These are phyloP conservation scores for Euryodendron excelsum DNA, from an alignment of 148 eudicot genomes.

Conservation along the genomic window DNA sequence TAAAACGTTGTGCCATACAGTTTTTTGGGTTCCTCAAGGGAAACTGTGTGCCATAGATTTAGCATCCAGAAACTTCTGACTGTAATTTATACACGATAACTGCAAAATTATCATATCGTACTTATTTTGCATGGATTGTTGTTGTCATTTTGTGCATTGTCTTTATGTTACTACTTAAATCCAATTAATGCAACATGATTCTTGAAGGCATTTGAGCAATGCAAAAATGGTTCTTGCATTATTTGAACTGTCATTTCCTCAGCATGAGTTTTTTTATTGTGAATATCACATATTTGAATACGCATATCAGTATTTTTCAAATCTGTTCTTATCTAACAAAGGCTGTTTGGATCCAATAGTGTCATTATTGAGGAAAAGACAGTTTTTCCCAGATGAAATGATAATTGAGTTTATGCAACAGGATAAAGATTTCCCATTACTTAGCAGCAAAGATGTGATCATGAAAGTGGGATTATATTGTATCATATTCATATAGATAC, in stretches of 20 bases:
- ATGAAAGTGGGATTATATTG: too few relatives aligned
- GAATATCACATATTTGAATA: neutral
- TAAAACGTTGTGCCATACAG: neutral
- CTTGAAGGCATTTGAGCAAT: neutral
- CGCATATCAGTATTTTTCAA: neutral
- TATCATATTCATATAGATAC: neutral
- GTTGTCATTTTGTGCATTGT: neutral
- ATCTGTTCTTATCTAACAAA: neutral
- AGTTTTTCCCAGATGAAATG: too few relatives aligned
- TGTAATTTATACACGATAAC: neutral
- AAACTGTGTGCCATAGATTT: neutral
- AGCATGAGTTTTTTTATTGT: too few relatives aligned
- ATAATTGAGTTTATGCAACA: too few relatives aligned
- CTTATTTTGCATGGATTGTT: neutral
- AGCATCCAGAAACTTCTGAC: neutral
- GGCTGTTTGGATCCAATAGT: neutral
- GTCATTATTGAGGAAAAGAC: neutral
- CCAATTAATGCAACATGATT: neutral
- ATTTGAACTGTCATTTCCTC: neutral
- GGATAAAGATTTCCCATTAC: neutral
- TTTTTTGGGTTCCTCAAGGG: too few relatives aligned
- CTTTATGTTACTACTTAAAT: neutral
- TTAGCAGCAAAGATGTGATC: too few relatives aligned
- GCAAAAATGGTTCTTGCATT: conserved; percentile 1
- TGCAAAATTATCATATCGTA: neutral